Evolutionary conservation across 1,139 yeast genomes (phyloP).

Genomic region (Blastobotrys elegans): DNA sequence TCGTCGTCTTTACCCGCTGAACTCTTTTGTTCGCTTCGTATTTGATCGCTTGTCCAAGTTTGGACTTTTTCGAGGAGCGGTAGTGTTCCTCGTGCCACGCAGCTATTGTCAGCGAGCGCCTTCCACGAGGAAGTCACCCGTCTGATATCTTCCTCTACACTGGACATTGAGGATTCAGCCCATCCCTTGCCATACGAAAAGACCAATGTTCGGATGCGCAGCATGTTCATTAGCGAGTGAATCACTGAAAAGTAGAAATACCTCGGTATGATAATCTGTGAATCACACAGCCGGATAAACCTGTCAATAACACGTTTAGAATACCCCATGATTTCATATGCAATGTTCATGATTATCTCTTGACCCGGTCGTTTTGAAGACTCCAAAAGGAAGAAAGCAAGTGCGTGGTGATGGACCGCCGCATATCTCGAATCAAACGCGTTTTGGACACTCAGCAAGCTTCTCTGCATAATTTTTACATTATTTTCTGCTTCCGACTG

Average conservation of each 20-base stretch:
- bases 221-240: constrained; percentile 43
- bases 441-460: neutral
- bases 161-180: neutral
- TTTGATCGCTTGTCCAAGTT: too few relatives aligned
- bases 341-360: constrained; percentile 22
- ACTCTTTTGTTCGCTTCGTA: too few relatives aligned
- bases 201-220: constrained; percentile 3
- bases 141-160: neutral
- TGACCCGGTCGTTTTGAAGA: constrained; percentile 36
- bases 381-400: neutral
- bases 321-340: constrained; percentile 2
- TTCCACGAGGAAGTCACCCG: neutral
- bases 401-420: neutral
- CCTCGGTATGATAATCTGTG: constrained; percentile 45
- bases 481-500: too few relatives aligned
- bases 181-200: neutral
- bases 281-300: constrained; percentile 40
- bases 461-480: too few relatives aligned
- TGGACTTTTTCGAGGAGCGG: neutral
- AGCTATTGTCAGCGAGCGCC: neutral
- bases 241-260: constrained; percentile 51
- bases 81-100: neutral
- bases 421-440: neutral
- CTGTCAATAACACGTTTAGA: constrained; percentile 36
- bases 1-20: too few relatives aligned